Base-by-base conservation (phyloP, 495 filamentous ascomycete species). In the Corynascus novoguineensis region DNA sequence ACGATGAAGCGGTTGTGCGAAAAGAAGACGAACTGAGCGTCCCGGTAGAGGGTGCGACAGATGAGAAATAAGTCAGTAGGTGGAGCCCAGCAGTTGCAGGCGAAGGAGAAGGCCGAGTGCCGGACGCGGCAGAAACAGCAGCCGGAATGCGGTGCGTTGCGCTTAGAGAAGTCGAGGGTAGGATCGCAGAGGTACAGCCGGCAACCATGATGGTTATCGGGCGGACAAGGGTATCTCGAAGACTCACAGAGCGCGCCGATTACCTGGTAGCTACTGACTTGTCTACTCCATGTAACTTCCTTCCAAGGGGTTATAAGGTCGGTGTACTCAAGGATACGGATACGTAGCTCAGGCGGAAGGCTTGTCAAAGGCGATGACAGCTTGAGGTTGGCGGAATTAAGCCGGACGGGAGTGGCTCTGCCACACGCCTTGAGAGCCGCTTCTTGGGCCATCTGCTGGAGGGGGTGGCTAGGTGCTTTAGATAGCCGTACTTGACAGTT, bases 281-380 rank as follows among this genome's bases (percentile, higher is more conserved):
- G 28, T 14, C 46, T 21, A 19, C 42, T 53, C 50, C 50, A 59
- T 21, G 40, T 27, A 12, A 49, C 28, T 19, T 49, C 46, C 17
- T 22, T 34, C 46, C 46, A 34, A 2, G 46, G 46, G 46, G 48
- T 54, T 25, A 40, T 25, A 19, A 59, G 15, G 25, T 59, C 50
- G 42, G 49, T 59, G 17, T 53, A 54, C 10, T 31, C 42, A n/a
- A 59, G 48, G 7, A 59, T 59, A 15, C 17, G 31, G 25, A 37
- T 4, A 14, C 50, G 48, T 9, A 54, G 22, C 32, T 59, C 37
- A 5, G 35, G 53, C 9, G 37, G 50, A 4, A 42, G 50, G 8
- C 6, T 38, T 19, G 24, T 24, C 6, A 53, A 8, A n/a, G 19
- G 3, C 10, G 48, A 35, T 9, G 15, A n/a, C 3, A 0, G 3